Evolutionary conservation across 2,329 filamentous ascomycete genomes (phyloP).

Genomic region (Fusarium circinatum): DNA sequence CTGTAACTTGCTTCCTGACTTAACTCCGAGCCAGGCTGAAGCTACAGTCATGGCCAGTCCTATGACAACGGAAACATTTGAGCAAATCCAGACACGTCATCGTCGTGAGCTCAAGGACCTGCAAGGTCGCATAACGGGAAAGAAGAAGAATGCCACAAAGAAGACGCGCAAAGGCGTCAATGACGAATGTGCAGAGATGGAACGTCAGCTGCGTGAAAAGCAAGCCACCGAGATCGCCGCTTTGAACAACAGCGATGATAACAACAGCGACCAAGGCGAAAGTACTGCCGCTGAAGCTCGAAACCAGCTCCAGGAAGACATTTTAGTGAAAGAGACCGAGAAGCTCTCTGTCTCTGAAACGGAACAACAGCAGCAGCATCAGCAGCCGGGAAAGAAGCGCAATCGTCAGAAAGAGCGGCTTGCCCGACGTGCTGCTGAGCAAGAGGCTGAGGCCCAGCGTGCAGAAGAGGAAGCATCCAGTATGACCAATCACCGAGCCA

Average conservation of each 20-base stretch:
- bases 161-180: slow-evolving; percentile 81
- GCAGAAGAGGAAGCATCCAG: slow-evolving; percentile 80
- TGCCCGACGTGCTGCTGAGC: slow-evolving; percentile 87
- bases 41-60: slow-evolving; percentile 42
- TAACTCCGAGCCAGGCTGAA: background rate
- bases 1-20: background rate
- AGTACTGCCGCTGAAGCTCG: slow-evolving; percentile 2
- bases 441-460: slow-evolving; percentile 72
- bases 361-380: slow-evolving; percentile 15
- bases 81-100: slow-evolving; percentile 82
- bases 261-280: slow-evolving; percentile 27
- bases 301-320: slow-evolving; percentile 15
- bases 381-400: slow-evolving; percentile 70
- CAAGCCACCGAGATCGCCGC: slow-evolving; percentile 70
- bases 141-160: slow-evolving; percentile 97
- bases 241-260: slow-evolving; percentile 46
- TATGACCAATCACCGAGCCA: slow-evolving; percentile 77
- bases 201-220: slow-evolving; percentile 71
- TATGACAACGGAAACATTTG: slow-evolving; percentile 64
- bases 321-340: slow-evolving; percentile 32
- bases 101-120: slow-evolving; percentile 90
- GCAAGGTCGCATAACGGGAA: slow-evolving; percentile 85
- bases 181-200: slow-evolving; percentile 77
- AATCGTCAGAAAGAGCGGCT: slow-evolving; percentile 93
- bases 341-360: slow-evolving; percentile 37